Evolutionary conservation across 805 yeast species (phyloP).

Genomic region (Maudiozyma bulderi): DNA sequence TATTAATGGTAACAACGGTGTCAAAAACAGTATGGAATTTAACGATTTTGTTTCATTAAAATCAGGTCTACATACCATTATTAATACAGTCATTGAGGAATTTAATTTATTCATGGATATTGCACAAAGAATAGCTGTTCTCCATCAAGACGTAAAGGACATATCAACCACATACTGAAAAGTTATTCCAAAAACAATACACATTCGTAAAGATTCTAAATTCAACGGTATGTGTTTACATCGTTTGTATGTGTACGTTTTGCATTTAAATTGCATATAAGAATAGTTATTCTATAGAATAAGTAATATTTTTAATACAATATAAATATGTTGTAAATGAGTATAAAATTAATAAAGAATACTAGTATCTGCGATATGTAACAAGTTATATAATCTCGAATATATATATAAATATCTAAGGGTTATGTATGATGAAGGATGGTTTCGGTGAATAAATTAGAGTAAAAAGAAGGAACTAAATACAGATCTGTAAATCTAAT

Average conservation of each 20-base stretch:
- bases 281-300: not conserved
- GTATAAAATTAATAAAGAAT: not conserved
- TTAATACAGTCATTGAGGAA: conserved; percentile 57
- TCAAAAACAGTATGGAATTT: conserved; percentile 3
- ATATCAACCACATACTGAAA: conserved; percentile 1
- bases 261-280: not conserved
- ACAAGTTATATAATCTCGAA: conserved; percentile 2
- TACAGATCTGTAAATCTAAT: not conserved
- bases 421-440: too few relatives aligned
- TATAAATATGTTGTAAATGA: too few relatives aligned
- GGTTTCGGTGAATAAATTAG: too few relatives aligned
- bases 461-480: too few relatives aligned
- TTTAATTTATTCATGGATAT: conserved; percentile 64
- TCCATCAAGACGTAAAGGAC: conserved; percentile 45
- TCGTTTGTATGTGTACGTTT: too few relatives aligned
- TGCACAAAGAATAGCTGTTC: conserved; percentile 62
- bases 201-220: not conserved
- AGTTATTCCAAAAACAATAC: not conserved
- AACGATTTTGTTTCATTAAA: conserved; percentile 18
- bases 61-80: conserved; percentile 38
- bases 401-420: not conserved
- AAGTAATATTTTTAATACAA: too few relatives aligned
- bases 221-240: too few relatives aligned
- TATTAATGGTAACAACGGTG: not conserved
- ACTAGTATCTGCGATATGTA: conserved; percentile 1